Evolutionary conservation across 2,329 filamentous ascomycete species (phyloP).

Genomic region (Esteya vermicola): DNA sequence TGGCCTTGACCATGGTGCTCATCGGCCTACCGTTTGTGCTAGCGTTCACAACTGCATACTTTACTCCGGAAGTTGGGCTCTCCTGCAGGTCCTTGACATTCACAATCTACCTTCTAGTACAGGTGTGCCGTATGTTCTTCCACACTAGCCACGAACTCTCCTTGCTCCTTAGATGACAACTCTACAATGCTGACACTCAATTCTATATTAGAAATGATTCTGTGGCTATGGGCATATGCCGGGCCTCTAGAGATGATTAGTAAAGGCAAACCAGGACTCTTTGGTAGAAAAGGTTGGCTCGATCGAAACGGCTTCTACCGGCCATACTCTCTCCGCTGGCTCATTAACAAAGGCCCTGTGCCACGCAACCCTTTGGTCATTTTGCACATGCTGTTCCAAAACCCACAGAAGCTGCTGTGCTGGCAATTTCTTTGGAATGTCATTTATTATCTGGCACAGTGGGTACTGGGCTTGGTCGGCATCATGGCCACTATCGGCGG

Average conservation of each 20-base stretch:
- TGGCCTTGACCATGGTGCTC: conserved; percentile 9
- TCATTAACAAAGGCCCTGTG: conserved; percentile 1
- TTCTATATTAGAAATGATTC: conserved; percentile 10
- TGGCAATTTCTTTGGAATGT: conserved; percentile 10
- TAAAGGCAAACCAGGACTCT: conserved; percentile 1
- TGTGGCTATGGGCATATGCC: conserved; percentile 15
- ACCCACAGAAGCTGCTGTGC: background rate
- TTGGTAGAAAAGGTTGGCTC: conserved; percentile 11
- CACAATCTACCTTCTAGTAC: conserved; percentile 9
- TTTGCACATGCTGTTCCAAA: background rate
- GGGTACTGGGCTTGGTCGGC: conserved; percentile 21
- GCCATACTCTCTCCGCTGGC: conserved; percentile 9
- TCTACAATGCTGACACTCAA: too few species aligned
- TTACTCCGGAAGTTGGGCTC: conserved; percentile 12
- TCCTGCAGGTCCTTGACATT: conserved; percentile 14
- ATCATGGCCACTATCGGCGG: conserved; percentile 20
- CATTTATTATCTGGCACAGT: conserved; percentile 9
- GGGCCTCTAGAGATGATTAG: conserved; percentile 1
- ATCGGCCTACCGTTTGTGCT: conserved; percentile 11
- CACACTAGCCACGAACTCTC: too few species aligned
- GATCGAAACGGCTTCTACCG: conserved; percentile 10
- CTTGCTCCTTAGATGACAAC: too few species aligned
- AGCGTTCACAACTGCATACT: conserved; percentile 13
- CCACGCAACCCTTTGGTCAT: conserved; percentile 2
- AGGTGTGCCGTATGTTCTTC: conserved; percentile 6